phyloP scores from a whole-genome alignment of 208 protist species.

The Trypanosoma conorhini region DNA sequence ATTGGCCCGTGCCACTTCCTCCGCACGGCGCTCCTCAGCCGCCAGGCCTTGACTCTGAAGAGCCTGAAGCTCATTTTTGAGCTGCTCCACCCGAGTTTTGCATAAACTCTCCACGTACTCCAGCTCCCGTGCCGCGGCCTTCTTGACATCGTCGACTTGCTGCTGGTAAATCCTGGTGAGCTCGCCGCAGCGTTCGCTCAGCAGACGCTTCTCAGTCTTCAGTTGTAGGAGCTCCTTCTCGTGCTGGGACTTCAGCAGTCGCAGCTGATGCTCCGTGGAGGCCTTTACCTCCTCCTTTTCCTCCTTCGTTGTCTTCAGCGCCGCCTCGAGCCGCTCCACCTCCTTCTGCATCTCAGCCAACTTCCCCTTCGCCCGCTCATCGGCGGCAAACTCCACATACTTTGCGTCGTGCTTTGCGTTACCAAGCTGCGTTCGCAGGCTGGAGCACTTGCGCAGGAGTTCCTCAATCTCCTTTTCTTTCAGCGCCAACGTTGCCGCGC shows the following conservation, averaged over 20 bases:
- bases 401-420: slow-evolving; percentile 75
- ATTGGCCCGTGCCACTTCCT: slow-evolving; percentile 46
- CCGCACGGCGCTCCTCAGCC: slow-evolving; percentile 50
- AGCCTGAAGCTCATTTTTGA: slow-evolving; percentile 60
- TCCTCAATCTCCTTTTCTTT: slow-evolving; percentile 92
- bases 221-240: slow-evolving; percentile 59
- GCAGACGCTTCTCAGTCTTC: slow-evolving; percentile 56
- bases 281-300: slow-evolving; percentile 42
- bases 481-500: slow-evolving; percentile 50
- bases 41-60: slow-evolving; percentile 44
- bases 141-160: slow-evolving; percentile 83
- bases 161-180: slow-evolving; percentile 54
- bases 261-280: slow-evolving; percentile 68
- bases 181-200: slow-evolving; percentile 49
- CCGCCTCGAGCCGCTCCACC: slow-evolving; percentile 35
- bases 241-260: slow-evolving; percentile 66
- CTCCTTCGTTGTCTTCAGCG: slow-evolving; percentile 40
- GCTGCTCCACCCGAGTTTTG: slow-evolving; percentile 55
- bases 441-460: slow-evolving; percentile 77
- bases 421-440: slow-evolving; percentile 74
- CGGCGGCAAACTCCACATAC: slow-evolving; percentile 62
- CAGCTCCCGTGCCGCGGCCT: slow-evolving; percentile 55
- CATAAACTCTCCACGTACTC: slow-evolving; percentile 73
- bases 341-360: slow-evolving; percentile 48
- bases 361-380: slow-evolving; percentile 50